Conservation (phyloP, 2,329 filamentous ascomycete species). For the Lachnellula hyalina region DNA sequence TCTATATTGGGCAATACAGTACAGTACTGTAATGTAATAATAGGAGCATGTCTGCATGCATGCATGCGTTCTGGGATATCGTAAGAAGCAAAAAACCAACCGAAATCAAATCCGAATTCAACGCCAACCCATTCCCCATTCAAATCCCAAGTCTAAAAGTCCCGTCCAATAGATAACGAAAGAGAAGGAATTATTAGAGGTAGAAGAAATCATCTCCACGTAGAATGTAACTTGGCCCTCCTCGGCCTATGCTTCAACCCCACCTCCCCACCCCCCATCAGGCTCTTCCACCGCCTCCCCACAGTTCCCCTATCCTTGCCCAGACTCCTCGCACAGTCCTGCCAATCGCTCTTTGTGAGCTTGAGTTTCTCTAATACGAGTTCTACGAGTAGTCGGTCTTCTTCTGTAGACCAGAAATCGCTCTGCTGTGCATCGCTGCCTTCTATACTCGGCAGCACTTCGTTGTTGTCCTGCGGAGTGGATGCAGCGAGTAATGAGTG, state of each 20-base stretch:
- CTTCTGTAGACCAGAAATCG: constrained; percentile 54
- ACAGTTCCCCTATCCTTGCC: constrained; percentile 55
- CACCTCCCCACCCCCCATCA: constrained; percentile 54
- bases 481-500: constrained; percentile 34
- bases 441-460: constrained; percentile 30
- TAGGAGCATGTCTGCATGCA: neutral
- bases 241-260: constrained; percentile 47
- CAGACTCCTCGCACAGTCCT: constrained; percentile 59
- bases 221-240: constrained; percentile 47
- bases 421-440: constrained; percentile 19
- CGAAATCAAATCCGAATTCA: neutral
- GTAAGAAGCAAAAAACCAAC: neutral
- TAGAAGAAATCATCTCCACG: constrained; percentile 42
- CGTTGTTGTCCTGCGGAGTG: neutral
- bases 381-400: constrained; percentile 62
- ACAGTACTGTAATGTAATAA: neutral
- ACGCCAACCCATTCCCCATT: neutral
- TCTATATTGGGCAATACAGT: neutral
- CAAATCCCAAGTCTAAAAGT: neutral
- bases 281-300: constrained; percentile 56
- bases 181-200: neutral
- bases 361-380: constrained; percentile 62
- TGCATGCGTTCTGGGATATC: neutral
- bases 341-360: constrained; percentile 60
- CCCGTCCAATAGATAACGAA: neutral